Evolutionary conservation across 1,284 basidiomycete genomes (phyloP).

Genomic region (Heimioporus punctisporus): DNA sequence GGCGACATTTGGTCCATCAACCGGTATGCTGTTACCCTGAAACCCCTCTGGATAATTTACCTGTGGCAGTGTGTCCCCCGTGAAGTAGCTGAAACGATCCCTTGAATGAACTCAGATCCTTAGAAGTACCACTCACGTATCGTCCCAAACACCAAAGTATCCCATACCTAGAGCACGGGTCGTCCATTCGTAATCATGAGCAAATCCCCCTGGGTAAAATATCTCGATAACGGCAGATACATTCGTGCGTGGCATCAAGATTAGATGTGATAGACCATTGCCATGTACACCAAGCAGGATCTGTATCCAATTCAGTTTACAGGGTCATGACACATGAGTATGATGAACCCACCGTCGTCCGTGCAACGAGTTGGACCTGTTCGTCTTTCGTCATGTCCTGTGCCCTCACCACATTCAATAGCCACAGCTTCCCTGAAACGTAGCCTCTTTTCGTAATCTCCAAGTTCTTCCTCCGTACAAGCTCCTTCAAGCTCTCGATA

Average conservation of each 20-base stretch:
- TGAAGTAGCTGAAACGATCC: slow-evolving; percentile 38
- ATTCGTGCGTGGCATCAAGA: slow-evolving; percentile 75
- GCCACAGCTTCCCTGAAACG: slow-evolving; percentile 43
- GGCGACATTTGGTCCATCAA: slow-evolving; percentile 56
- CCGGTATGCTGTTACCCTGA: slow-evolving; percentile 72
- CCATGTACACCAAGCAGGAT: slow-evolving; percentile 82
- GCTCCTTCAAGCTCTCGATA: slow-evolving; percentile 55
- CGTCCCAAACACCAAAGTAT: slow-evolving; percentile 81
- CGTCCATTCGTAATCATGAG: slow-evolving; percentile 82
- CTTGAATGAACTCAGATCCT: not conserved
- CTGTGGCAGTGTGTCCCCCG: slow-evolving; percentile 50
- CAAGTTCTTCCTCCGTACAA: slow-evolving; percentile 48
- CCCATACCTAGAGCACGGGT: slow-evolving; percentile 69
- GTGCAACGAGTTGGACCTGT: slow-evolving; percentile 62
- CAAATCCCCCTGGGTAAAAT: slow-evolving; percentile 78
- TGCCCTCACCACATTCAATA: slow-evolving; percentile 66
- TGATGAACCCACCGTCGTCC: slow-evolving; percentile 58
- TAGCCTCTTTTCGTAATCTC: slow-evolving; percentile 16
- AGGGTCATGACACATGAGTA: not conserved
- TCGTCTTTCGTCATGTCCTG: slow-evolving; percentile 73
- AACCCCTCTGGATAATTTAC: slow-evolving; percentile 78
- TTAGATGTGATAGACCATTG: slow-evolving; percentile 77
- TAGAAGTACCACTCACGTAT: slow-evolving; percentile 50
- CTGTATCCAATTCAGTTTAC: slow-evolving; percentile 35
- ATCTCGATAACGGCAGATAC: slow-evolving; percentile 80